Evolutionary conservation across 1,139 yeast genomes (phyloP), one percentile per base, ranked within the genome.

Genomic region (Suhomyces taliae): DNA sequence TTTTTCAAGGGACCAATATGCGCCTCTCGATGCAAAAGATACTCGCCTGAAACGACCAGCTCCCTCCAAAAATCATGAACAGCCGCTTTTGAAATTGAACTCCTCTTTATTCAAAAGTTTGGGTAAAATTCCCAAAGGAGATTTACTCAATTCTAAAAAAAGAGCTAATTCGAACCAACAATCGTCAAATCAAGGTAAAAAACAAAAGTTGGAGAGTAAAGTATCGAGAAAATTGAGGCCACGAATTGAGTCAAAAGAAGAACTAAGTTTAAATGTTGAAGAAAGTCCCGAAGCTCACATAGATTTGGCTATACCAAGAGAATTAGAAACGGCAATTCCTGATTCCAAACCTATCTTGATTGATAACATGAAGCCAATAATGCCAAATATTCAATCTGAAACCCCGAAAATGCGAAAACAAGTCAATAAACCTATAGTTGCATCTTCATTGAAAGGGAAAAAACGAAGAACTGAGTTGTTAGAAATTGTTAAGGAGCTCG

Each of bases 391-490:
- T 12, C 43, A 40, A 14, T 35, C 38, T 9, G 31, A 12, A 6
- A 19, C 33, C 8, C 40, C 36, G 38, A 45, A 37, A 32, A 26
- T 32, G 8, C 45, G 48, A 14, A 47, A 47, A 19, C 47, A 36
- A 45, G 27, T 29, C 4, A 36, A 36, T 8, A 49, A 45, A 27
- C 36, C 44, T 12, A 35, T 39, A 7, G 39, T 41, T 8, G 34
- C 49, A 4, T 43, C 53, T 3, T 53, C 59, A 2, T 37, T 56
- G 34, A 56, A 54, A 34, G 56, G 55, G 1, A 44, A 45, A 19
- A 65, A 57, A 49, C 66, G 84, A 51, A 59, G 79, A 37, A 56
- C 57, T 3, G 66, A 58, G 12, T 49, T 78, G 29, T 39, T 75
- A 8, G 64, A 70, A 6, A 53, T 75, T 1, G 64, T 78, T 3